Evolutionary conservation across 176 grass and related monocot species (phyloP).

Genomic region (Hyparrhenia diplandra): DNA sequence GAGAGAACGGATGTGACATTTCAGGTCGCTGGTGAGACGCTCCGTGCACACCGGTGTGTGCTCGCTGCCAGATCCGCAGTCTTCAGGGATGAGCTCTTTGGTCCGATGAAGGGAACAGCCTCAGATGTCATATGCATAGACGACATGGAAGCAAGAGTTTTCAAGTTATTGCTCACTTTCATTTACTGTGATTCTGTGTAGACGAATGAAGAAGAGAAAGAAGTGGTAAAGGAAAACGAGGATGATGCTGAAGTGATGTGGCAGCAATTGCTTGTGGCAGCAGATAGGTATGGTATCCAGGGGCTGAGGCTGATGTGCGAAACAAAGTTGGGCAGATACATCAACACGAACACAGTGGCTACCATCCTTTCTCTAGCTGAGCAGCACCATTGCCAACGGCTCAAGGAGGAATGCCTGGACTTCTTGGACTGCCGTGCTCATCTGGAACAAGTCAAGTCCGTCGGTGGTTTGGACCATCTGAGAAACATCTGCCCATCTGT

Average conservation of each 20-base stretch:
- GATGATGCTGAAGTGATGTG: neutral
- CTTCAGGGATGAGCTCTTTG: constrained; percentile 32
- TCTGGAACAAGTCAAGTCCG: no score
- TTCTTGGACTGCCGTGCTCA: no score
- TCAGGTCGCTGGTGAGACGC: constrained; percentile 22
- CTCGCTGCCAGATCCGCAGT: constrained; percentile 42
- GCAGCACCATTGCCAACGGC: no score
- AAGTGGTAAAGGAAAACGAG: neutral
- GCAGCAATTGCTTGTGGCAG: constrained; percentile 36
- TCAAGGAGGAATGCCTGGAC: no score
- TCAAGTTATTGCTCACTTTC: constrained; percentile 38
- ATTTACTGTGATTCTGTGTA: constrained; percentile 19
- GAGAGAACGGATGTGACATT: constrained; percentile 40
- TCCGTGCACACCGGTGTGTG: constrained; percentile 33
- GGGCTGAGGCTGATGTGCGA: neutral
- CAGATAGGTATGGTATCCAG: constrained; percentile 22
- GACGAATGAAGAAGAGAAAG: no score
- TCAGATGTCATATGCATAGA: constrained; percentile 22
- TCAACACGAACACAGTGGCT: neutral
- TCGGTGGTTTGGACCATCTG: neutral
- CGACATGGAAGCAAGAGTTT: constrained; percentile 30
- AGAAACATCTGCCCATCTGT: neutral
- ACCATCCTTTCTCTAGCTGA: constrained; percentile 1
- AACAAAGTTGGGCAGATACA: neutral
- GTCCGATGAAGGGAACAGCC: constrained; percentile 21